These are phyloP conservation scores for Multifurca ochricompacta DNA, from an alignment of 768 basidiomycete species.

Conservation along the genomic window DNA sequence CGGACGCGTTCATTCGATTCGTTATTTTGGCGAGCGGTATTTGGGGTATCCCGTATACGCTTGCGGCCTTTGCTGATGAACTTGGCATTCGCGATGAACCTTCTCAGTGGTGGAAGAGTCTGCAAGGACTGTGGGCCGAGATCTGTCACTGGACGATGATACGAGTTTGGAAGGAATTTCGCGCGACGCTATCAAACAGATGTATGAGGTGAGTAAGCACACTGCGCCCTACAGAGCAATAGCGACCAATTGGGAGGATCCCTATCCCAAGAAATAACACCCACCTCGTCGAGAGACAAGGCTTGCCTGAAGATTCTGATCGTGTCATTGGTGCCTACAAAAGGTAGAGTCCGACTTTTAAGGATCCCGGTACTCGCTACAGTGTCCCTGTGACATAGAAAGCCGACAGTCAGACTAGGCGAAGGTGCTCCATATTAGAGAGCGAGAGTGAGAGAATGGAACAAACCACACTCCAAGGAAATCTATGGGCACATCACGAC, in stretches of 20 bases:
- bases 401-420: not conserved
- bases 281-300: conserved; percentile 66
- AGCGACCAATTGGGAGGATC: not conserved
- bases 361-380: conserved; percentile 70
- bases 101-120: conserved; percentile 12
- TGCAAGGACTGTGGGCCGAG: conserved; percentile 21
- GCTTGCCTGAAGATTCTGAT: conserved; percentile 74
- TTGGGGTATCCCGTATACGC: not conserved
- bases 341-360: conserved; percentile 51
- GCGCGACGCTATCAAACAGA: conserved; percentile 43
- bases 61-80: not conserved
- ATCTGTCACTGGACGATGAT: conserved; percentile 35
- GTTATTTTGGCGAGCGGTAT: not conserved
- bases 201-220: not conserved
- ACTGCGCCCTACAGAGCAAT: not conserved
- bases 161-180: conserved; percentile 58
- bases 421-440: too few species aligned
- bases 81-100: not conserved
- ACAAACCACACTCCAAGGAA: conserved; percentile 72
- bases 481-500: conserved; percentile 52
- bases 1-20: not conserved
- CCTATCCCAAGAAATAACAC: conserved; percentile 11
- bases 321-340: conserved; percentile 51
- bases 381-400: conserved; percentile 50
- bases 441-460: too few species aligned